Evolutionary conservation across 2,329 filamentous ascomycete genomes (phyloP).

Genomic region (Colletotrichum sojae): DNA sequence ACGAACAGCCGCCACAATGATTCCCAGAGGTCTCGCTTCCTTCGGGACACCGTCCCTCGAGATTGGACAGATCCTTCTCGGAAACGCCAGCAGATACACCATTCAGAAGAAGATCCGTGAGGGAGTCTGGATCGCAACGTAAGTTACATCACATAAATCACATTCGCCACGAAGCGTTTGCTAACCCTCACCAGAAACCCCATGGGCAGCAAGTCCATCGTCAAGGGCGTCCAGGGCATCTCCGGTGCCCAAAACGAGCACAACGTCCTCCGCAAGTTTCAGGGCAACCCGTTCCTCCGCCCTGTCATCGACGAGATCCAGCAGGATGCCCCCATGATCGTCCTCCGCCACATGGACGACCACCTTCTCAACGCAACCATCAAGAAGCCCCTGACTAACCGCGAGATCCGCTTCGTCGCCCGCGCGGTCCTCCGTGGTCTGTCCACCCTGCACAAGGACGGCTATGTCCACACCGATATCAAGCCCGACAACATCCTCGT

Average conservation of each 20-base stretch:
- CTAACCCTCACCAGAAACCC: conserved; percentile 26
- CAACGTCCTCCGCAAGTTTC: conserved; percentile 38
- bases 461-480: conserved; percentile 38
- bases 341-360: conserved; percentile 39
- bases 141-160: background rate
- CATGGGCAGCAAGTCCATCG: conserved; percentile 36
- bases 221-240: conserved; percentile 38
- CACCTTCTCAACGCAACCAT: conserved; percentile 37
- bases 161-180: background rate
- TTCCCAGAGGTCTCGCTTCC: conserved; percentile 36
- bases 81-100: conserved; percentile 38
- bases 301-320: conserved; percentile 40
- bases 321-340: conserved; percentile 40
- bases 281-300: conserved; percentile 39
- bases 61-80: conserved; percentile 38
- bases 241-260: conserved; percentile 39
- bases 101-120: conserved; percentile 42
- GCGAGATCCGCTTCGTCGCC: conserved; percentile 38
- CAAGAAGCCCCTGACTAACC: conserved; percentile 39
- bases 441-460: conserved; percentile 37
- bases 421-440: conserved; percentile 36
- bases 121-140: conserved; percentile 39
- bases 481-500: conserved; percentile 40
- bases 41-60: conserved; percentile 39
- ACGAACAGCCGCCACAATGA: conserved; percentile 20